Evolutionary conservation across 805 yeast genomes (phyloP).

Genomic region (Cyberlindnera bimundalis): DNA sequence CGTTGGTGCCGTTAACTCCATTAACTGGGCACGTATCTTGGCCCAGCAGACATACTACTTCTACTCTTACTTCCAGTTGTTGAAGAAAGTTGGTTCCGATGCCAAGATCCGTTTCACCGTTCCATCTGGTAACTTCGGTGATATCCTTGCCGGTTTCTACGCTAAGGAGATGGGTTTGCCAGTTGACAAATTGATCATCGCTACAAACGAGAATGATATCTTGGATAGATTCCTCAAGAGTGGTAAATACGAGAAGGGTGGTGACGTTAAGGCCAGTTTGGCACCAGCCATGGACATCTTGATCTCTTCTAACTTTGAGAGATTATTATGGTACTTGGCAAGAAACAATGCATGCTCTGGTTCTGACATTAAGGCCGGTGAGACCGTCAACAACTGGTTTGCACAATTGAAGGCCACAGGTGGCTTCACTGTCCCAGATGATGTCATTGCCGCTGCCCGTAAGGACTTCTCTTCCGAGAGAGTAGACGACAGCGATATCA

Average conservation of each 20-base stretch:
- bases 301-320: constrained; percentile 93
- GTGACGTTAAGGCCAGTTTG: constrained; percentile 77
- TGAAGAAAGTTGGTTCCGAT: constrained; percentile 36
- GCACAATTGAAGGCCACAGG: constrained; percentile 70
- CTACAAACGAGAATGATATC: constrained; percentile 94
- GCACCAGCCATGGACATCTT: constrained; percentile 99
- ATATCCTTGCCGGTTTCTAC: constrained; percentile 92
- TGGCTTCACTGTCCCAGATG: constrained; percentile 64
- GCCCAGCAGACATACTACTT: constrained; percentile 98
- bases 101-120: constrained; percentile 78
- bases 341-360: constrained; percentile 56
- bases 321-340: constrained; percentile 91
- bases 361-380: constrained; percentile 69
- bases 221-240: constrained; percentile 86
- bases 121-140: constrained; percentile 98
- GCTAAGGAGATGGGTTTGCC: constrained; percentile 97
- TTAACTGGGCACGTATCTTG: constrained; percentile 98
- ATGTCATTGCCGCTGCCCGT: constrained; percentile 63
- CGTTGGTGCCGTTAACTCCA: constrained; percentile 96
- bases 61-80: constrained; percentile 79
- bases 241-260: constrained; percentile 77
- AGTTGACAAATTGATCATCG: constrained; percentile 78
- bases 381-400: constrained; percentile 73
- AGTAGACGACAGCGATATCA: constrained; percentile 75
- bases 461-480: constrained; percentile 72